A percentile compares a stretch with the other conserved stretches of the same genome.
These are phyloP conservation scores for Kuraishia molischiana DNA, from an alignment of 805 yeast genomes.

Conservation along the genomic window DNA sequence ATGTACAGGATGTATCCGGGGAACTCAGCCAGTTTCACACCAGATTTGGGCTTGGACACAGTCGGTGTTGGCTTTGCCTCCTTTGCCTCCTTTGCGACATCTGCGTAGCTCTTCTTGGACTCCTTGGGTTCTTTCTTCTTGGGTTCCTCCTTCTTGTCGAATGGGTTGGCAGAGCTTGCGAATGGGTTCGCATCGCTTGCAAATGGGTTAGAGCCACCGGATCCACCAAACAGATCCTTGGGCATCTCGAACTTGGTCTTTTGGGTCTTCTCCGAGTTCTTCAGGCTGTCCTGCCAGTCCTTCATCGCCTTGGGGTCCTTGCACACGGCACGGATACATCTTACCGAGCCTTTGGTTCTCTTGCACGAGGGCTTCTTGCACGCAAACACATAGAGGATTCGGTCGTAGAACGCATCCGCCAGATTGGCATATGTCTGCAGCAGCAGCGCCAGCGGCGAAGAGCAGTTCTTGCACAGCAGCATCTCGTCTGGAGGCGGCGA, in stretches of 20 bases:
- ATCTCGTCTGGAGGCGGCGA: slow-evolving; percentile 47
- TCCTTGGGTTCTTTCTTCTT: slow-evolving; percentile 19
- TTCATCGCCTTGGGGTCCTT: slow-evolving; percentile 44
- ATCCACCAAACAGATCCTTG: slow-evolving; percentile 20
- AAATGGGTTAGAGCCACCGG: slow-evolving; percentile 8
- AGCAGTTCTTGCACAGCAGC: slow-evolving; percentile 60
- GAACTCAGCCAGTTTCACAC: slow-evolving; percentile 33
- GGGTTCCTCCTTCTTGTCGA: slow-evolving; percentile 9
- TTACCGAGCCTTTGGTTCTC: slow-evolving; percentile 57
- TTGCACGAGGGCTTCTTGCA: slow-evolving; percentile 61
- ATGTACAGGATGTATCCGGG: slow-evolving; percentile 64
- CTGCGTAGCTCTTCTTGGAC: slow-evolving; percentile 1
- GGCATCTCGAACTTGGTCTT: slow-evolving; percentile 25
- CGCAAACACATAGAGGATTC: slow-evolving; percentile 72
- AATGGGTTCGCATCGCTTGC: slow-evolving; percentile 13
- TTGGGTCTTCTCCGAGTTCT: slow-evolving; percentile 29
- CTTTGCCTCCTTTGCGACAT: slow-evolving; percentile 5
- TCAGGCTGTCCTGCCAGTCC: slow-evolving; percentile 25
- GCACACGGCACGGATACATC: slow-evolving; percentile 68
- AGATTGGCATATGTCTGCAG: slow-evolving; percentile 78
- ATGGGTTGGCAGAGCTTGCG: slow-evolving; percentile 17
- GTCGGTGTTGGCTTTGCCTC: slow-evolving; percentile 17
- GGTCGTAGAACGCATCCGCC: slow-evolving; percentile 61
- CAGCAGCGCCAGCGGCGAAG: slow-evolving; percentile 49
- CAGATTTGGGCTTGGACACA: slow-evolving; percentile 3